Percentiles rank a stretch among this genome's conserved stretches.
Conservation (phyloP, 208 protist genomes). For the Acanthamoeba quina region DNA sequence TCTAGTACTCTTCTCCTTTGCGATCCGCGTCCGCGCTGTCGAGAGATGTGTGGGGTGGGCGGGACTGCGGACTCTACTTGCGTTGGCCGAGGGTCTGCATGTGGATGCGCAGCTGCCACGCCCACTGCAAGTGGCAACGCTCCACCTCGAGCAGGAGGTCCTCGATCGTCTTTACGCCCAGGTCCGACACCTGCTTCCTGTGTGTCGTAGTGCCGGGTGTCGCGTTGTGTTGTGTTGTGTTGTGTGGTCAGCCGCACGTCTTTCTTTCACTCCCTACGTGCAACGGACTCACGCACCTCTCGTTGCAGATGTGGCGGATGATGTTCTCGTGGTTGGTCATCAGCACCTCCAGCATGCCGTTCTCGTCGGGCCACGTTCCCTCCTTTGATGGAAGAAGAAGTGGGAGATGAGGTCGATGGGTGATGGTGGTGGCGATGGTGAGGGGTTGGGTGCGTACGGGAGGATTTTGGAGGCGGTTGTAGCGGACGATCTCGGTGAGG, state of each 20-base stretch:
- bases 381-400: background rate
- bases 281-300: background rate
- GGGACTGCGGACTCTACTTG: background rate
- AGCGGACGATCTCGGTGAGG: background rate
- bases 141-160: constrained; percentile 34
- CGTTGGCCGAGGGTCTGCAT: background rate
- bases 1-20: no score
- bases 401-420: background rate
- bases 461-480: background rate
- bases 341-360: constrained; percentile 2
- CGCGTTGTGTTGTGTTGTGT: no score
- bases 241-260: background rate
- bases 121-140: constrained; percentile 54
- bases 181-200: background rate
- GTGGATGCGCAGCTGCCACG: constrained; percentile 50
- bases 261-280: background rate
- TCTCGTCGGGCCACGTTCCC: constrained; percentile 26
- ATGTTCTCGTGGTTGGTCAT: background rate
- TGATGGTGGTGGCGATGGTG: background rate
- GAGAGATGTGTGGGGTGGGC: no score
- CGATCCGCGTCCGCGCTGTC: no score
- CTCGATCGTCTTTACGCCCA: constrained; percentile 21
- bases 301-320: constrained; percentile 18
- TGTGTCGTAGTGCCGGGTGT: background rate
- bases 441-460: background rate